Evolutionary conservation across 73 alveolate species (phyloP), one percentile per base, ranked within the genome.

Genomic region (Paraurostyla sp.): DNA sequence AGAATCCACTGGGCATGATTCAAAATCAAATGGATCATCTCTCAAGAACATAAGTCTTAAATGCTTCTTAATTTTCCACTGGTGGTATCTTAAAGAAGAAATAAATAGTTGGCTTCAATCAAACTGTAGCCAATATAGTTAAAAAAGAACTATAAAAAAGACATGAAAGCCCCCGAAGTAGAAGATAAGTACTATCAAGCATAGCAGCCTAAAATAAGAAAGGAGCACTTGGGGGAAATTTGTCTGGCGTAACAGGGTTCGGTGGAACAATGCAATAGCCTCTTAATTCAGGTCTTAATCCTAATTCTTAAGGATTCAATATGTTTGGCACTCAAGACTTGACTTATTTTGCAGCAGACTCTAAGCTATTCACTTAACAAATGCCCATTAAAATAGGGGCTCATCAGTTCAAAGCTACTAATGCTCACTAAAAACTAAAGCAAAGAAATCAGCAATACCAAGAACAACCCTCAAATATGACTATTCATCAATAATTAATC

Each of bases 91-190:
- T 36, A 1, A 65, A 65, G 23, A 73, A 73, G 71, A 73, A 73
- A 49, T 25, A 43, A 25, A 18, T 29, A 6, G 20, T 50, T 6
- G 65, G 50, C 3, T 43, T 73, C 20, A 73, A 73, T 45, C 52
- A 73, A 73, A 73, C 86, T 45, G 86, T 73, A 13, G 86, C 86
- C 20, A 73, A 73, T 48, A 73, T 73, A 45, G 86, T 73, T 1
- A 73, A 73, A 56, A 73, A 73, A 33, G 86, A 73, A 49, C 49
- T 73, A 11, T 25, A 23, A 45, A 73, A 73, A 48, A 40, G 86
- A 45, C 50, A 73, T 73, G 86, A 73, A 45, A 48, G 71, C 46
- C 86, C 86, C 3, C 32, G 86, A 48, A 48, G 71, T 27, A 42
- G 86, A 15, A 73, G 86, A 73, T 45, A 73, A 36, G 65, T 73